Conservation (phyloP, 768 basidiomycete genomes). For the Paxillus involutus region DNA sequence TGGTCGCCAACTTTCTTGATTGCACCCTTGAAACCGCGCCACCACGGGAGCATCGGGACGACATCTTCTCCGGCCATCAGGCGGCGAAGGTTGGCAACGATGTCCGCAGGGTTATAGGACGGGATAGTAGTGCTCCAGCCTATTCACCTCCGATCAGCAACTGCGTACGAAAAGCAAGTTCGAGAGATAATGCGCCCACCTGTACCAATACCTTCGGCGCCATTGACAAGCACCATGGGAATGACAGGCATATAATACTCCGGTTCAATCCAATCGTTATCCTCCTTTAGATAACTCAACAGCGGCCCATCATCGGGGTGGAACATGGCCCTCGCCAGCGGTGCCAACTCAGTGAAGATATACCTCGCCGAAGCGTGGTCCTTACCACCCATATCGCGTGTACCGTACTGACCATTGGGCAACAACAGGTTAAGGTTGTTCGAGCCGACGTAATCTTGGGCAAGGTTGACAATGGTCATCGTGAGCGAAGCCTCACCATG, state of each 20-base stretch:
- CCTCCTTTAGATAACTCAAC: constrained; percentile 83
- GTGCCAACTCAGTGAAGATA: constrained; percentile 81
- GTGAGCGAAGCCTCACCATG: constrained; percentile 91
- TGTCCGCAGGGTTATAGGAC: constrained; percentile 88
- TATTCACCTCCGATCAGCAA: constrained; percentile 25
- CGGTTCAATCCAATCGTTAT: constrained; percentile 84
- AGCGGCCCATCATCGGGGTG: constrained; percentile 83
- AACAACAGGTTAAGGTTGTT: constrained; percentile 90
- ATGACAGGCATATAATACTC: constrained; percentile 92
- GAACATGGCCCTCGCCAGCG: constrained; percentile 76
- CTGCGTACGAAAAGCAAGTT: background rate
- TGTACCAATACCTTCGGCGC: constrained; percentile 97
- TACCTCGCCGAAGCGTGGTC: constrained; percentile 97
- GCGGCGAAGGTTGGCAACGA: constrained; percentile 83
- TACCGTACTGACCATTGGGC: constrained; percentile 95
- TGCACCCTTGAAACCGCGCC: constrained; percentile 90
- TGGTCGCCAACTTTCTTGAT: constrained; percentile 81
- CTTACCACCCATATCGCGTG: constrained; percentile 90
- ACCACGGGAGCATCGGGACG: constrained; percentile 93
- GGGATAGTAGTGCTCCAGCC: constrained; percentile 96
- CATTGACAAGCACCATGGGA: constrained; percentile 89
- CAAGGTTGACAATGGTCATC: constrained; percentile 89
- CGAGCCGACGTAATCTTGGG: constrained; percentile 92
- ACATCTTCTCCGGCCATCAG: constrained; percentile 85
- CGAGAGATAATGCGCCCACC: constrained; percentile 44